Base-by-base conservation (phyloP, 1,139 yeast genomes). In the Sugiyamaella xylanicola region DNA sequence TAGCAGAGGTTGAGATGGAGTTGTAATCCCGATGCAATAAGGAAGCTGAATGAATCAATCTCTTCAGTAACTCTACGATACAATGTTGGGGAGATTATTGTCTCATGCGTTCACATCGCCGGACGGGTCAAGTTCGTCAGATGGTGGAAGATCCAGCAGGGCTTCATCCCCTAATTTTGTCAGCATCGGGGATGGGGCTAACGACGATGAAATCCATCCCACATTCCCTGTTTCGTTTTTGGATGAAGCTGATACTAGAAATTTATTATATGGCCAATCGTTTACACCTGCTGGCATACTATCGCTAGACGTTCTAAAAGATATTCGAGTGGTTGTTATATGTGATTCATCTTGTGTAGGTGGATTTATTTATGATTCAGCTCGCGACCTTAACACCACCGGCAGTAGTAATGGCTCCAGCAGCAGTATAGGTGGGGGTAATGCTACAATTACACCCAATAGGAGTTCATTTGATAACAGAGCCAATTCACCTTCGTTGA, bases 181-280 rank as follows among this genome's bases (percentile, higher is more conserved):
- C 21, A 20, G 29, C n/a, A 17, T 44, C 22, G 29, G 29, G 2
- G 49, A 45, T 45, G 49, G 49, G 15, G 16, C 25, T 17, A 45
- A 45, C 19, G 49, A 45, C 9, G 49, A 45, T 15, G 49, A 45
- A 35, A 45, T 45, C 22, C 41, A 45, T n/a, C 49, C 49, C 17
- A 45, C 48, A 11, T 53, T 55, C 44, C 66, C 66, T 8, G 56
- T 63, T 9, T 65, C 69, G 22, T 58, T 64, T 22, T 56, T 65
- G 19, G 70, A 67, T 46, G 71, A 67, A 47, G 61, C 64, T 7
- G 67, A 66, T 47, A 66, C 69, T 11, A 57, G 67, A 11, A 62
- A 58, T 22, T 58, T 67, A 21, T 59, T 67, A 37, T 67, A 67
- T 53, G 69, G 71, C 22, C 61, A 59, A 3, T 39, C 54, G 35